Conservation (phyloP, 164 flowering plant genomes). For the Euptelea pleiosperma region DNA sequence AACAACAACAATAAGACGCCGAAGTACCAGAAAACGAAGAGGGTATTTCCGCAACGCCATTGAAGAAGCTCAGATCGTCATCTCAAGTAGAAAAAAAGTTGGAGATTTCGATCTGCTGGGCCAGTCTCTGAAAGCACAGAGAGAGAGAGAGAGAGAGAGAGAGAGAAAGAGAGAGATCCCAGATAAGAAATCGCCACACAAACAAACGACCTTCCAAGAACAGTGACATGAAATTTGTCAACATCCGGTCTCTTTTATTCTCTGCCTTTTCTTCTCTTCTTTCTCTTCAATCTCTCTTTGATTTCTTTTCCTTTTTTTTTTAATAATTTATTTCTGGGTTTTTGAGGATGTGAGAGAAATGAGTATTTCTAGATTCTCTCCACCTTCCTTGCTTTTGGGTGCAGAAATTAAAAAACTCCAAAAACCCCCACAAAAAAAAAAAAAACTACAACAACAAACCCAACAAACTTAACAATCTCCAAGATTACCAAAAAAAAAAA, state of each 20-base stretch:
- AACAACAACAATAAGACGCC: slow-evolving; percentile 6
- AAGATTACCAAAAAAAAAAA: too few relatives aligned
- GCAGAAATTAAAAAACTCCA: slow-evolving; percentile 13
- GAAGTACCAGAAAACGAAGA: slow-evolving; percentile 24
- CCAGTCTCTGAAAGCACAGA: slow-evolving; percentile 34
- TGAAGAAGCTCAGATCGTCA: slow-evolving; percentile 67
- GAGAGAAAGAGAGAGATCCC: slow-evolving; percentile 83
- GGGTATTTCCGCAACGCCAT: slow-evolving; percentile 42
- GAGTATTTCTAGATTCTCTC: slow-evolving; percentile 74
- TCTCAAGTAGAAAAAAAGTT: slow-evolving; percentile 32
- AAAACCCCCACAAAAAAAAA: too few relatives aligned
- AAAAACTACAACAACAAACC: not conserved
- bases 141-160: slow-evolving; percentile 10
- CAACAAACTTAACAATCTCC: not conserved
- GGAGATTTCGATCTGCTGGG: slow-evolving; percentile 76
- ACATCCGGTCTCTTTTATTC: slow-evolving; percentile 96
- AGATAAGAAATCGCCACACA: slow-evolving; percentile 82
- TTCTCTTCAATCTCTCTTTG: slow-evolving; percentile 19
- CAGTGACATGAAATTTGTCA: slow-evolving; percentile 99
- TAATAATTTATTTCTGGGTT: slow-evolving; percentile 18
- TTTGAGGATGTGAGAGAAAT: slow-evolving; percentile 36
- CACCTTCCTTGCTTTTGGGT: slow-evolving; percentile 49
- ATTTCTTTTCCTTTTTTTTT: not conserved
- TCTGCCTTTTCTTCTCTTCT: slow-evolving; percentile 53
- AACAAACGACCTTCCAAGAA: slow-evolving; percentile 87